Base-by-base conservation (phyloP, 305 asterid species). In the Fraxinus floribunda region DNA sequence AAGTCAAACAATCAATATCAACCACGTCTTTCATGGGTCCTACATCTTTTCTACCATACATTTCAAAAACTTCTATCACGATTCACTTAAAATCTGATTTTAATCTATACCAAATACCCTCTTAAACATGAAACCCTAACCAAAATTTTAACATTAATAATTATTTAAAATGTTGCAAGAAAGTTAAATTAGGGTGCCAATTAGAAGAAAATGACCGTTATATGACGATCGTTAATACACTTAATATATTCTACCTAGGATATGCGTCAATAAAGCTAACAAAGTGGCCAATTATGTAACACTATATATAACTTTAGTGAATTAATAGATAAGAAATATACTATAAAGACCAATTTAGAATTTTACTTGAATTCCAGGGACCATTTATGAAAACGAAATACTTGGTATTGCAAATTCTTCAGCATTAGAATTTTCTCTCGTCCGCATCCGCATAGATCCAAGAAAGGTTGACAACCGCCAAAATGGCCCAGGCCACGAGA, bases 401-500 rank as follows among this genome's bases (percentile, higher is more conserved):
- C 66, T 57, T 57, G 66, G 24, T 6, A 57, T 57, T 57, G 24
- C 26, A 2, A 60, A 5, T 60, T 60, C 13, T 5, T 7, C 1
- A 20, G 70, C 70, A 7, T 60, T 64, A 64, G 73, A 64, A 24
- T 26, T 64, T 16, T 71, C 41, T 32, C 44, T 13, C 39, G 36
- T 30, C 34, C 34, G 34, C 34, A 30, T 79, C 82, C 76, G n/a
- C 38, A 8, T 78, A 24, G 73, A 30, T 49, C 32, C 74, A 57
- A 57, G 70, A 32, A 75, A 77, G 86, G 81, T 80, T 85, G 90
- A 83, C 90, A 77, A 87, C 94, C 94, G 92, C 89, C 92, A 86
- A 88, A 87, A 88, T 79, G 83, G 90, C 88, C 86, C 89, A 88
- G 85, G 70, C 94, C 94, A 87, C 92, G 88, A 79, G 92, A 88